These are phyloP conservation scores for Sanchytrium tribonematis DNA, from an alignment of 371 early-diverging fungal genomes.

Conservation along the genomic window DNA sequence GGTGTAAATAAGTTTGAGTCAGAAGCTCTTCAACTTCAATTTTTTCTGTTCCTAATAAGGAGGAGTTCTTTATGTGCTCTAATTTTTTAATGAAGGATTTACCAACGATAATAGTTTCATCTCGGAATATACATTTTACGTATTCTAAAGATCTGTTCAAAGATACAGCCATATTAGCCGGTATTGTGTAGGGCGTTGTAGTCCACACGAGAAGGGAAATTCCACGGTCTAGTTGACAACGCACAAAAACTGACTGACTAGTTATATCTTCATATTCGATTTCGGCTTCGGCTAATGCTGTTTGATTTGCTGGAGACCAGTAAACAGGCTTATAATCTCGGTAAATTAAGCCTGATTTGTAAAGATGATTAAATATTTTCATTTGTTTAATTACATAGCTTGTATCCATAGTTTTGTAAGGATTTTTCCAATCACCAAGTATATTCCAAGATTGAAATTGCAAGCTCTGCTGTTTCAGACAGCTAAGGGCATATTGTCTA, in stretches of 20 bases:
- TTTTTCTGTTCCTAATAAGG: background rate
- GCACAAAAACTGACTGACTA: slow-evolving; percentile 32
- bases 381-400: slow-evolving; percentile 52
- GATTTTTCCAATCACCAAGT: slow-evolving; percentile 54
- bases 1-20: slow-evolving; percentile 36
- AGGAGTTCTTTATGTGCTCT: background rate
- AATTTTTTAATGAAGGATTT: background rate
- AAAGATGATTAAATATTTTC: slow-evolving; percentile 41
- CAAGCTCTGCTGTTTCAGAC: slow-evolving; percentile 31
- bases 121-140: slow-evolving; percentile 9
- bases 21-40: slow-evolving; percentile 27
- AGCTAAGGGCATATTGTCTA: slow-evolving; percentile 29
- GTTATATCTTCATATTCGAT: slow-evolving; percentile 52
- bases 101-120: background rate
- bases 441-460: slow-evolving; percentile 42
- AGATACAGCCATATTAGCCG: slow-evolving; percentile 55
- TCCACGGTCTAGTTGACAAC: slow-evolving; percentile 4
- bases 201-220: slow-evolving; percentile 57
- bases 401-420: slow-evolving; percentile 39
- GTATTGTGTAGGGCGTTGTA: slow-evolving; percentile 87
- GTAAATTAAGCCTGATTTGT: slow-evolving; percentile 37
- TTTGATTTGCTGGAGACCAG: slow-evolving; percentile 69
- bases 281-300: slow-evolving; percentile 74
- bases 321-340: slow-evolving; percentile 55
- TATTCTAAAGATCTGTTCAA: slow-evolving; percentile 47